Evolutionary conservation across 1,139 yeast genomes (phyloP).

Genomic region (Geotrichum carabidarum): DNA sequence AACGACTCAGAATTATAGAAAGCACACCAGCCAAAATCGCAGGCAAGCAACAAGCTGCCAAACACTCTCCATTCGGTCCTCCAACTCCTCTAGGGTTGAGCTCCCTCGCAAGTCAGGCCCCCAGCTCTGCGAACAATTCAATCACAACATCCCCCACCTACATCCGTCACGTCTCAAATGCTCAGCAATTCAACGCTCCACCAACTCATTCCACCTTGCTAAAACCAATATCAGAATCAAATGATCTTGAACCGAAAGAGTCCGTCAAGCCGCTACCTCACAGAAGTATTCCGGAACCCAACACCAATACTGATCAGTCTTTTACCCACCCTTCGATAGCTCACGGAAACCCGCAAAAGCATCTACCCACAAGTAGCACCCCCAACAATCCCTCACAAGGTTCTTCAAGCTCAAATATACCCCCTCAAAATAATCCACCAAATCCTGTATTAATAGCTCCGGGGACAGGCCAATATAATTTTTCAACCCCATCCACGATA

Average conservation of each 20-base stretch:
- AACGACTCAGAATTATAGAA: conserved; percentile 7
- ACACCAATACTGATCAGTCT: background rate
- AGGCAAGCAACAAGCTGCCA: background rate
- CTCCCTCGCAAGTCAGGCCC: no score
- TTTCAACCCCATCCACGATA: no score
- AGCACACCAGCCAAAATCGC: conserved; percentile 4
- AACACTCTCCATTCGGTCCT: background rate
- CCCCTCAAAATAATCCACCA: no score
- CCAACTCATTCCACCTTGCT: background rate
- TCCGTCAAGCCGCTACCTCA: background rate
- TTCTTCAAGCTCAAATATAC: no score
- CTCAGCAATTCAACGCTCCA: no score
- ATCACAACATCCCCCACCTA: no score
- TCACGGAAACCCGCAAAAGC: background rate
- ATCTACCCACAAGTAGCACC: background rate
- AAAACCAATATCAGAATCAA: background rate
- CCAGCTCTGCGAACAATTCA: no score
- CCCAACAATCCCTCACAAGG: background rate
- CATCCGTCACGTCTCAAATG: no score
- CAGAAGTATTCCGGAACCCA: background rate
- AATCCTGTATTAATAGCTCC: no score
- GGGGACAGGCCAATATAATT: no score
- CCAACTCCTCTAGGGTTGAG: background rate
- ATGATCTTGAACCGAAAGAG: background rate
- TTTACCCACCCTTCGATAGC: background rate